Percentiles rank a stretch among this genome's conserved stretches.
phyloP scores from a whole-genome alignment of 2,329 filamentous ascomycete genomes.

The Blastomyces silverae region DNA sequence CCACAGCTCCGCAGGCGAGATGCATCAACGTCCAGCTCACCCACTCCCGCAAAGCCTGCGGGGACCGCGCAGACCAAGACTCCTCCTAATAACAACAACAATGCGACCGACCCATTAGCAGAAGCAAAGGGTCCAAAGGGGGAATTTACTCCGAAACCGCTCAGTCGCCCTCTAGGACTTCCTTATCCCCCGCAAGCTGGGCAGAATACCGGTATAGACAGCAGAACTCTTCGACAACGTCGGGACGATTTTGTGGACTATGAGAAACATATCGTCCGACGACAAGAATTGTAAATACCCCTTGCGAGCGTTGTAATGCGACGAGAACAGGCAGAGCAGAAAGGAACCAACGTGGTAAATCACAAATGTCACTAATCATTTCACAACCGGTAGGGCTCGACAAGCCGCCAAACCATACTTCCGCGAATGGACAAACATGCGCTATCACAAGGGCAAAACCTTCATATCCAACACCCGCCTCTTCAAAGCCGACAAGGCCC shows the following conservation, averaged over 20 bases:
- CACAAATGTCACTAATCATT: neutral
- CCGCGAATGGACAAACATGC: slow-evolving; percentile 85
- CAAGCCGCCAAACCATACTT: slow-evolving; percentile 86
- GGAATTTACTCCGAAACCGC: slow-evolving; percentile 46
- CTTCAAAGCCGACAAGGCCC: slow-evolving; percentile 71
- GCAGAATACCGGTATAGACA: slow-evolving; percentile 74
- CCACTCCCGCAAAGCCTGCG: slow-evolving; percentile 8
- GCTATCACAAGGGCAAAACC: slow-evolving; percentile 77
- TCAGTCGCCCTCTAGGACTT: slow-evolving; percentile 75
- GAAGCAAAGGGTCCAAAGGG: neutral
- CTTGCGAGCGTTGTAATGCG: neutral
- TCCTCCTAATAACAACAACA: neutral
- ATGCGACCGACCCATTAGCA: neutral
- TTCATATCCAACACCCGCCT: slow-evolving; percentile 79
- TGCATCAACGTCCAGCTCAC: slow-evolving; percentile 19
- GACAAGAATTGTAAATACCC: slow-evolving; percentile 61
- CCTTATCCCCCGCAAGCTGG: slow-evolving; percentile 63
- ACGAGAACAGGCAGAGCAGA: no score
- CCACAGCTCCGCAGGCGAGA: slow-evolving; percentile 17
- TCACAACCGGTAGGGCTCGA: slow-evolving; percentile 50
- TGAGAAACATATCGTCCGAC: slow-evolving; percentile 70
- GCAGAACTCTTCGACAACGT: slow-evolving; percentile 59
- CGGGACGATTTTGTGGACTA: slow-evolving; percentile 77
- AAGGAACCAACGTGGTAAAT: no score
- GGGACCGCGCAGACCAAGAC: neutral